Evolutionary conservation across 352 stramenopile species (phyloP).

Genomic region (Lagenidium sp.): DNA sequence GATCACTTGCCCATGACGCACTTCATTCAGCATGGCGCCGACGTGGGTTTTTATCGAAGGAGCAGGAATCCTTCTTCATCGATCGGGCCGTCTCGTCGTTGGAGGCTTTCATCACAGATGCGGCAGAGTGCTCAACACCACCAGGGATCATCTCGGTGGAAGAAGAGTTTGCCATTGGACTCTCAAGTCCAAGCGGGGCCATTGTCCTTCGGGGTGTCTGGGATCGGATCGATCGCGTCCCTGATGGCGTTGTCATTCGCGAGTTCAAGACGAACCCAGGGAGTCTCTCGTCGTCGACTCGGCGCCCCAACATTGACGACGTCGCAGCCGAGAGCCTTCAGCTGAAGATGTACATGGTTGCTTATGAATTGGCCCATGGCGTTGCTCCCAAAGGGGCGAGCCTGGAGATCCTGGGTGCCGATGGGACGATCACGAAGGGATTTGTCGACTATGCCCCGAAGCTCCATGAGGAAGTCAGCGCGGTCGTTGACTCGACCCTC

Average conservation of each 20-base stretch:
- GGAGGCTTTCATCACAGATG: slow-evolving; percentile 28
- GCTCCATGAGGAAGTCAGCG: too few species aligned
- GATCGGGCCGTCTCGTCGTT: slow-evolving; percentile 27
- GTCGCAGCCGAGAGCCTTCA: slow-evolving; percentile 63
- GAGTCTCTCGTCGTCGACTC: slow-evolving; percentile 26
- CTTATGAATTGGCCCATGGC: slow-evolving; percentile 49
- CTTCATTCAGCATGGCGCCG: slow-evolving; percentile 4
- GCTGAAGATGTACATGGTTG: slow-evolving; percentile 79
- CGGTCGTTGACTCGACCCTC: too few species aligned
- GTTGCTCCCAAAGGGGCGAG: slow-evolving; percentile 37
- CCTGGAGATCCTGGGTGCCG: slow-evolving; percentile 60
- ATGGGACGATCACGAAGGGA: too few species aligned
- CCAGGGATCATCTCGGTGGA: slow-evolving; percentile 57
- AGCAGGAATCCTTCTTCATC: slow-evolving; percentile 22
- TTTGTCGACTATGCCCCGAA: too few species aligned
- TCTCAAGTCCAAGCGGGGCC: slow-evolving; percentile 29
- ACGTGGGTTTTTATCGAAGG: slow-evolving; percentile 7
- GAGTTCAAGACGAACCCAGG: slow-evolving; percentile 87
- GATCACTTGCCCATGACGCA: background rate
- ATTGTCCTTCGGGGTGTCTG: slow-evolving; percentile 59
- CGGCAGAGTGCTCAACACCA: slow-evolving; percentile 1
- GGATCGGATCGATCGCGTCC: slow-evolving; percentile 55
- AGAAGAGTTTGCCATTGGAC: slow-evolving; percentile 40
- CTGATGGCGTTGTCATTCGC: slow-evolving; percentile 36
- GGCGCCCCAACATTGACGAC: slow-evolving; percentile 33